Percentiles rank a stretch among this genome's conserved stretches.
These are phyloP conservation scores for Candida coquimbonensis DNA, from an alignment of 805 yeast species.

Conservation along the genomic window DNA sequence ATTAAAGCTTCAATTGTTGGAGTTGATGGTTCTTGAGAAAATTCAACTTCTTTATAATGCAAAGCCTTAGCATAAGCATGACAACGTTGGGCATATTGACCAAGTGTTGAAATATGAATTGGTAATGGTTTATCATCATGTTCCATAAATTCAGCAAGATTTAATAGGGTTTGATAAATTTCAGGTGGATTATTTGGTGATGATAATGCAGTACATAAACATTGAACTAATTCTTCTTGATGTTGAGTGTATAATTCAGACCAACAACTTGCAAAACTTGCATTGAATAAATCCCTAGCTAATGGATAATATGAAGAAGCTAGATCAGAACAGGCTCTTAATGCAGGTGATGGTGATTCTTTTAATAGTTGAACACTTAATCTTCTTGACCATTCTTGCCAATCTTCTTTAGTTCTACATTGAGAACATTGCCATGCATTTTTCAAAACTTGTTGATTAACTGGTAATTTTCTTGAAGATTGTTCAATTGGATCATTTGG, in stretches of 20 bases:
- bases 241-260: constrained; percentile 80
- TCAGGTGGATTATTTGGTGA: constrained; percentile 94
- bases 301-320: constrained; percentile 84
- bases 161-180: constrained; percentile 81
- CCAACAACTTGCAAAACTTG: constrained; percentile 96
- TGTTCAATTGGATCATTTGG: constrained; percentile 50
- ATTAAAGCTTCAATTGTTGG: constrained; percentile 89
- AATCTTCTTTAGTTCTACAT: constrained; percentile 85
- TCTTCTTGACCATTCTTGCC: constrained; percentile 96
- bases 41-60: constrained; percentile 92
- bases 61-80: constrained; percentile 97
- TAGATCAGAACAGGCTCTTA: constrained; percentile 85
- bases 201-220: constrained; percentile 79
- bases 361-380: constrained; percentile 78
- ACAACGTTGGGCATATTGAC: constrained; percentile 88
- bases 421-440: constrained; percentile 90
- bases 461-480: constrained; percentile 67
- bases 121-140: constrained; percentile 95
- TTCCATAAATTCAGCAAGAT: constrained; percentile 93
- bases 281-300: constrained; percentile 86
- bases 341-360: constrained; percentile 91
- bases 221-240: constrained; percentile 82
- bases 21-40: constrained; percentile 86
- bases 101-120: constrained; percentile 80
- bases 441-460: constrained; percentile 56